Evolutionary conservation across 1,284 basidiomycete species (phyloP).

Genomic region (Coniferiporia sulphurascens): DNA sequence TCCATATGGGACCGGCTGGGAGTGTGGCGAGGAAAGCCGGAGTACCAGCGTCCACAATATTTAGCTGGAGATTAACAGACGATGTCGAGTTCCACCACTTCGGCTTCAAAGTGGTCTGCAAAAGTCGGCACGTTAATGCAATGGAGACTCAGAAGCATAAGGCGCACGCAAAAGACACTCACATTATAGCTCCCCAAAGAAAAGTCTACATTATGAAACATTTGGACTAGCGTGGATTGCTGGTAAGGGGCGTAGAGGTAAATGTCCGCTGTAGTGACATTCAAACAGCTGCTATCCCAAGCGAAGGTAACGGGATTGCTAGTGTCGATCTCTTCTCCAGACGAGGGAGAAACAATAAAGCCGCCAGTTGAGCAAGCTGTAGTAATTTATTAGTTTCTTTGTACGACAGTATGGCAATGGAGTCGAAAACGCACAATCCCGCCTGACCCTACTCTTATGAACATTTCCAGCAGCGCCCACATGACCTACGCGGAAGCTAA

Average conservation of each 20-base stretch:
- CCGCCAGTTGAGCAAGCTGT: constrained; percentile 50
- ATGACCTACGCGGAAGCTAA: constrained; percentile 14
- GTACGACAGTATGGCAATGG: not conserved
- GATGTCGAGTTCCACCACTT: constrained; percentile 75
- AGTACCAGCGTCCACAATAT: constrained; percentile 54
- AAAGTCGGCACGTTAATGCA: constrained; percentile 11
- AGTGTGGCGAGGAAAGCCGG: constrained; percentile 52
- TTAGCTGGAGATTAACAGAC: constrained; percentile 57
- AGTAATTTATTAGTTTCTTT: not conserved
- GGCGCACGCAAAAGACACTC: constrained; percentile 6
- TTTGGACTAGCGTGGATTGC: constrained; percentile 48
- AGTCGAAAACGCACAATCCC: constrained; percentile 7
- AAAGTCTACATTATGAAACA: constrained; percentile 58
- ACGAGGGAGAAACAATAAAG: constrained; percentile 64
- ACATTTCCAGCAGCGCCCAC: constrained; percentile 5
- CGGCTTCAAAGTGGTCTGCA: constrained; percentile 47
- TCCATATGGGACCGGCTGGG: constrained; percentile 72
- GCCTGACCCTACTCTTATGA: constrained; percentile 5
- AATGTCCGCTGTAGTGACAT: constrained; percentile 56
- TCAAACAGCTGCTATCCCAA: constrained; percentile 67
- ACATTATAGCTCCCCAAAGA: constrained; percentile 48
- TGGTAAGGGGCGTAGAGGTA: constrained; percentile 62
- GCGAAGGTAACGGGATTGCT: constrained; percentile 55
- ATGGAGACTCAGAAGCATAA: not conserved
- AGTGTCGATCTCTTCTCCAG: constrained; percentile 48